Evolutionary conservation across 768 basidiomycete genomes (phyloP).

Genomic region (Tulasnella sp.): DNA sequence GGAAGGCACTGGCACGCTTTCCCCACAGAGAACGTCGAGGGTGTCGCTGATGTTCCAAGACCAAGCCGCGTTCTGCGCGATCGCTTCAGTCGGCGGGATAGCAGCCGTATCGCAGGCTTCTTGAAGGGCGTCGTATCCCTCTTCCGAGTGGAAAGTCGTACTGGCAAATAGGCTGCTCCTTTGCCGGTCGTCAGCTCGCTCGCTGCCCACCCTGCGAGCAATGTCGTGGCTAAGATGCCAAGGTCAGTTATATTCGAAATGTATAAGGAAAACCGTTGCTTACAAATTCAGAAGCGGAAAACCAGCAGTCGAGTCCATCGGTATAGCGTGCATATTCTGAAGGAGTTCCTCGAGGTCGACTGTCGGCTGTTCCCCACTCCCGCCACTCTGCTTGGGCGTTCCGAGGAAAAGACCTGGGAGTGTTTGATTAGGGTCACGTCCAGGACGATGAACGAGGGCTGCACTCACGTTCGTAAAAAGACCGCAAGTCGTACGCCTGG

Average conservation of each 20-base stretch:
- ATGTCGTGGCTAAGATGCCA: no score
- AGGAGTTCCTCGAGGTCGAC: no score
- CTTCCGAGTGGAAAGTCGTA: background rate
- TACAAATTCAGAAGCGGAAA: no score
- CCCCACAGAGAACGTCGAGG: background rate
- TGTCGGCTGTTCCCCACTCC: no score
- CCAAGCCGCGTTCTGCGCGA: background rate
- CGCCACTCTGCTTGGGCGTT: no score
- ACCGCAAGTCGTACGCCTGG: background rate
- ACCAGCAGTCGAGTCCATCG: no score
- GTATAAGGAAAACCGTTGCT: no score
- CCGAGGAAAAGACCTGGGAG: no score
- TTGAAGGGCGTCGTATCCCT: conserved; percentile 1
- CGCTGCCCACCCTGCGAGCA: background rate
- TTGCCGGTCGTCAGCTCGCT: background rate
- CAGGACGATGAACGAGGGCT: background rate
- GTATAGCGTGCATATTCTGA: no score
- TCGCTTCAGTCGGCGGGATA: background rate
- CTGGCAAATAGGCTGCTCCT: background rate
- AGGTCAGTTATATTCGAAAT: no score
- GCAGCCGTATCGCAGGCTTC: background rate
- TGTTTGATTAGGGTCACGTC: no score
- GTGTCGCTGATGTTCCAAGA: background rate
- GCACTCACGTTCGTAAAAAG: background rate
- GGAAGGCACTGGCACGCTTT: background rate